Evolutionary conservation across 441 rosid species (phyloP), one percentile per base, ranked within the genome.

Genomic region (Biscutella laevigata): DNA sequence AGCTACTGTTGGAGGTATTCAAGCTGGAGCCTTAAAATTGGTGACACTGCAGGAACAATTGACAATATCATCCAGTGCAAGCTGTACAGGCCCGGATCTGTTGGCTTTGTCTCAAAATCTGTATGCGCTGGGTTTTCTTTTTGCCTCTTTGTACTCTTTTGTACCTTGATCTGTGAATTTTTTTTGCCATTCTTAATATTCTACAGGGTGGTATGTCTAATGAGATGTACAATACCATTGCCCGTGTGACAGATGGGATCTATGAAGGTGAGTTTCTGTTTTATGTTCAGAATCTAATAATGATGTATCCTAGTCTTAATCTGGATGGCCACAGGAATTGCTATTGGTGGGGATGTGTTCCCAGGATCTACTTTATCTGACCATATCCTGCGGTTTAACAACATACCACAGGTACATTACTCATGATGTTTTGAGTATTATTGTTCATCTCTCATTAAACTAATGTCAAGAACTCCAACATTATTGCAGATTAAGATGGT

Each of bases 11-110:
- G 98, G 98, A 69, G 98, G 96, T 72, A 73, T 87, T 69, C 96
- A 87, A 76, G 98, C 88, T 70, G 98, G 98, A 63, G 96, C 98
- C 54, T 91, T 91, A 91, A 87, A 74, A 91, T 91, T 27, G 98
- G 98, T 34, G 98, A 91, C 75, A 91, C 98, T 73, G 96, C 98
- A 27, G 98, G 96, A 71, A 91, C 98, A 43, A 80, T 87, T 49
- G 98, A 85, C 59, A 91, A 91, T 70, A 81, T 87, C 30, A 79
- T 87, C 59, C 80, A 86, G 1, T 80, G 96, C 95, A 91, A 81
- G 75, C 74, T 91, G 3, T 87, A 87, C 90, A 77, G 96, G 59
- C 88, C 98, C 44, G 98, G 98, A 66, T 91, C 98, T 62, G 77
- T 91, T 70, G 98, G 96, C 39, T 91, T 87, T 71, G 96, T 87